phyloP scores from a whole-genome alignment of 805 yeast genomes.

The Torulaspora quercuum region DNA sequence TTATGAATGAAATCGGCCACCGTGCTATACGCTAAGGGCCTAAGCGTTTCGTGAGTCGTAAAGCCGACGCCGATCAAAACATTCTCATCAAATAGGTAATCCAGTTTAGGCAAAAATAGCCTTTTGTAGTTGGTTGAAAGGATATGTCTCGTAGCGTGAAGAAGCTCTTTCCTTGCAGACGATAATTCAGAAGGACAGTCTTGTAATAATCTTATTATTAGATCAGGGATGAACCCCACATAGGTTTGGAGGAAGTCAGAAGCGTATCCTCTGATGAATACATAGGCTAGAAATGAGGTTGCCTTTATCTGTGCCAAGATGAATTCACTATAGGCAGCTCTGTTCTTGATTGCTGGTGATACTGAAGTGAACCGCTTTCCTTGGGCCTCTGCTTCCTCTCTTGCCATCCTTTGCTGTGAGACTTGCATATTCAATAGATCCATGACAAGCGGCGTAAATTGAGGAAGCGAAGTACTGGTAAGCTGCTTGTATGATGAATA shows the following conservation, averaged over 20 bases:
- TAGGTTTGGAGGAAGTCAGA: conserved; percentile 55
- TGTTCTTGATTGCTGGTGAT: conserved; percentile 68
- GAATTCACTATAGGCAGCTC: conserved; percentile 82
- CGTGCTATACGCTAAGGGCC: conserved; percentile 91
- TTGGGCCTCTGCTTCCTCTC: conserved; percentile 51
- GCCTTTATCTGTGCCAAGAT: conserved; percentile 93
- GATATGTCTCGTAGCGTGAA: conserved; percentile 95
- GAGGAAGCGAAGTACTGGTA: conserved; percentile 65
- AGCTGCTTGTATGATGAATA: conserved; percentile 82
- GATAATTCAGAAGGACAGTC: conserved; percentile 95
- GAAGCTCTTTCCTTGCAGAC: conserved; percentile 83
- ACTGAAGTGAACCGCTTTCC: conserved; percentile 66
- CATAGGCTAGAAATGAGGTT: conserved; percentile 90
- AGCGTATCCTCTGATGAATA: conserved; percentile 80
- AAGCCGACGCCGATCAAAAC: conserved; percentile 90
- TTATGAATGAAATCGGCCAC: conserved; percentile 95
- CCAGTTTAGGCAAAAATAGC: conserved; percentile 80
- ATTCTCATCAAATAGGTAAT: conserved; percentile 77
- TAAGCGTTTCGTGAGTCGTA: conserved; percentile 81
- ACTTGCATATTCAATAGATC: conserved; percentile 73
- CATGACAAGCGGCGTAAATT: conserved; percentile 78
- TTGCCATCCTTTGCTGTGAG: conserved; percentile 69
- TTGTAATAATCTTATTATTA: conserved; percentile 78
- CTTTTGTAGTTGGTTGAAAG: conserved; percentile 82
- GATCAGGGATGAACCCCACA: conserved; percentile 72